A percentile compares a stretch with the other conserved stretches of the same genome.
Conservation (phyloP, 768 basidiomycete species). For the Neoboletus brunneissimus region DNA sequence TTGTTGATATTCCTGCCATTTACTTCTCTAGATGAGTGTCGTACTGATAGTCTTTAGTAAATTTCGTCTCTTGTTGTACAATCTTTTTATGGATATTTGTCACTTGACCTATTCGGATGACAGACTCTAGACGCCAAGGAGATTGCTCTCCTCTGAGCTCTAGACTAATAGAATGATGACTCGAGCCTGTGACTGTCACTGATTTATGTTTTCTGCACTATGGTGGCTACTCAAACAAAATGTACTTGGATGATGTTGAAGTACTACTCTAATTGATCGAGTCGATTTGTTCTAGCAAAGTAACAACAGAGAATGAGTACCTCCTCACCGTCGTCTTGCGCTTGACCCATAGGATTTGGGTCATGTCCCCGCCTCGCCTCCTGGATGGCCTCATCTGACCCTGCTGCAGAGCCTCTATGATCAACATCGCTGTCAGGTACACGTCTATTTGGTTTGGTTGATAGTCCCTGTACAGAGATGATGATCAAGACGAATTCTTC, state of each 20-base stretch:
- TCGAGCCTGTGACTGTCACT: not conserved
- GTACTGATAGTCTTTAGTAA: constrained; percentile 3
- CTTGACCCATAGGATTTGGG: not conserved
- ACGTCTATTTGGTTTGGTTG: not conserved
- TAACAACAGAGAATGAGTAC: constrained; percentile 27
- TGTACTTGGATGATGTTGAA: not conserved
- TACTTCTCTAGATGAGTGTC: not conserved
- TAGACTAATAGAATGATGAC: not conserved
- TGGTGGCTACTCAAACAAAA: constrained; percentile 1
- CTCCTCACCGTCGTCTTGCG: constrained; percentile 19
- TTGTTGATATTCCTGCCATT: constrained; percentile 10
- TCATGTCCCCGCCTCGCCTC: not conserved
- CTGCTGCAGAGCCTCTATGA: not conserved
- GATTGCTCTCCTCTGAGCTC: not conserved
- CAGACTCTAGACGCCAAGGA: not conserved
- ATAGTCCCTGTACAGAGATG: constrained; percentile 5
- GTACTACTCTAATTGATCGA: constrained; percentile 4
- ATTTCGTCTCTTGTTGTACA: constrained; percentile 12
- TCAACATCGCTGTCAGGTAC: not conserved
- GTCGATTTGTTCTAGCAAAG: constrained; percentile 20
- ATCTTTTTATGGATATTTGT: constrained; percentile 5
- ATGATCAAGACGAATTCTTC: not conserved
- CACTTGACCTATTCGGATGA: not conserved
- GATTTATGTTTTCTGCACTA: not conserved
- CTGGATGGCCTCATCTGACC: not conserved